Evolutionary conservation across 208 protist genomes (phyloP).

Genomic region (Borovskyia barvae): DNA sequence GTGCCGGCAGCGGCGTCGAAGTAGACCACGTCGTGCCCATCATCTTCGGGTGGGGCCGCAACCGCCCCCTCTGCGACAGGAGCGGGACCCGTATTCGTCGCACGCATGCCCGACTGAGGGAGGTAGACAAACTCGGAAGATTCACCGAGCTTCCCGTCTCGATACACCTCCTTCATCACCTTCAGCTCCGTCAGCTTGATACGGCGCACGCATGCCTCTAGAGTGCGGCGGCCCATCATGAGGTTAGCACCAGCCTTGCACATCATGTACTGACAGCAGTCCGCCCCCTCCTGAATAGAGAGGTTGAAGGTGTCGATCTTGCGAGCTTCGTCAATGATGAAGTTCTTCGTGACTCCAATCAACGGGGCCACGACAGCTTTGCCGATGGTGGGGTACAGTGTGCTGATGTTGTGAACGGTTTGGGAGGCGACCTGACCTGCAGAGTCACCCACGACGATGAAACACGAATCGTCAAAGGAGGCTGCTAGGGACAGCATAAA

Average conservation of each 20-base stretch:
- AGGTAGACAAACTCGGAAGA: slow-evolving; percentile 39
- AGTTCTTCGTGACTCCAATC: slow-evolving; percentile 62
- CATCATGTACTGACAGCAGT: slow-evolving; percentile 91
- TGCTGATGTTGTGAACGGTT: slow-evolving; percentile 81
- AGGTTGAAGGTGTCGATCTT: slow-evolving; percentile 68
- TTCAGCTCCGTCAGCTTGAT: slow-evolving; percentile 54
- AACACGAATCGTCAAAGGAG: slow-evolving; percentile 50
- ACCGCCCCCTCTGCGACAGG: not conserved
- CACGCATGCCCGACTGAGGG: slow-evolving; percentile 38
- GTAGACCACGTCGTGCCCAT: slow-evolving; percentile 40
- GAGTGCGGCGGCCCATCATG: slow-evolving; percentile 54
- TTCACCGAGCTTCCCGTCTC: slow-evolving; percentile 41
- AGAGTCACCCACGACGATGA: slow-evolving; percentile 78
- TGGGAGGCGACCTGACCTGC: slow-evolving; percentile 82
- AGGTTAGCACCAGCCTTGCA: slow-evolving; percentile 82
- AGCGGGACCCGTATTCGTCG: slow-evolving; percentile 6
- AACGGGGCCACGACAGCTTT: slow-evolving; percentile 71
- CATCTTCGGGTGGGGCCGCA: slow-evolving; percentile 4
- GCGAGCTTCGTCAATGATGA: slow-evolving; percentile 68
- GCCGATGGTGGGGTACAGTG: slow-evolving; percentile 62
- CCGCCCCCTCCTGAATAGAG: slow-evolving; percentile 75
- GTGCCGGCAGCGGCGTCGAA: slow-evolving; percentile 80
- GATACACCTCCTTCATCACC: slow-evolving; percentile 59
- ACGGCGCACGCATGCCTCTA: slow-evolving; percentile 51
- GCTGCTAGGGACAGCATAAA: slow-evolving; percentile 77